A percentile compares a stretch with the other conserved stretches of the same genome.
Evolutionary conservation across 2,329 filamentous ascomycete species (phyloP).

Genomic region (Conoideocrella luteorostrata): DNA sequence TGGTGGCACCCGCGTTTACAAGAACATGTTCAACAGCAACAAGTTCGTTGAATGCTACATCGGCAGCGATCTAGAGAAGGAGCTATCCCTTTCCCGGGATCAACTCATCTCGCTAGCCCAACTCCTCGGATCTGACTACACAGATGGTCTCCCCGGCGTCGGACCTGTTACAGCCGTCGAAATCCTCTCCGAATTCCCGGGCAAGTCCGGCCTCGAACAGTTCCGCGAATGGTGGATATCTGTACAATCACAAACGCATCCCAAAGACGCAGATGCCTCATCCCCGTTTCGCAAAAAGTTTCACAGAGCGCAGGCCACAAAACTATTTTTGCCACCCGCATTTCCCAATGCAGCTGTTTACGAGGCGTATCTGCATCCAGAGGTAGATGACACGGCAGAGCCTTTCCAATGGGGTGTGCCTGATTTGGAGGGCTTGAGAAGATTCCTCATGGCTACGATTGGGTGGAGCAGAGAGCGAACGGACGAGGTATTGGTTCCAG

Average conservation of each 20-base stretch:
- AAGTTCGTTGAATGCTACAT: constrained; percentile 98
- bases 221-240: constrained; percentile 86
- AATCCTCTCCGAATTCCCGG: constrained; percentile 82
- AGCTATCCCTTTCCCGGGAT: constrained; percentile 78
- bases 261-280: constrained; percentile 53
- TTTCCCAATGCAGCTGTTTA: constrained; percentile 78
- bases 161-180: constrained; percentile 93
- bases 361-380: constrained; percentile 77
- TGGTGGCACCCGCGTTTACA: constrained; percentile 92
- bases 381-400: constrained; percentile 74
- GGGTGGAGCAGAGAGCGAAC: constrained; percentile 90
- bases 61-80: constrained; percentile 73
- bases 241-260: constrained; percentile 62
- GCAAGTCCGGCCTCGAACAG: constrained; percentile 52
- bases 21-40: constrained; percentile 99
- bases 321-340: constrained; percentile 73
- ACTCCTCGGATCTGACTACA: constrained; percentile 89
- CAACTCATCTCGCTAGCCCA: constrained; percentile 88
- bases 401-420: constrained; percentile 93
- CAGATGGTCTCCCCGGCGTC: constrained; percentile 82
- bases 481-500: constrained; percentile 91
- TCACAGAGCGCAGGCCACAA: constrained; percentile 67
- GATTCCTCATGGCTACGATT: constrained; percentile 84
- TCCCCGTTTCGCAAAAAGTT: constrained; percentile 80
- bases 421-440: constrained; percentile 76